These are phyloP conservation scores for Hortaea sp. DNA, from an alignment of 2,329 filamentous ascomycete species.

Conservation along the genomic window DNA sequence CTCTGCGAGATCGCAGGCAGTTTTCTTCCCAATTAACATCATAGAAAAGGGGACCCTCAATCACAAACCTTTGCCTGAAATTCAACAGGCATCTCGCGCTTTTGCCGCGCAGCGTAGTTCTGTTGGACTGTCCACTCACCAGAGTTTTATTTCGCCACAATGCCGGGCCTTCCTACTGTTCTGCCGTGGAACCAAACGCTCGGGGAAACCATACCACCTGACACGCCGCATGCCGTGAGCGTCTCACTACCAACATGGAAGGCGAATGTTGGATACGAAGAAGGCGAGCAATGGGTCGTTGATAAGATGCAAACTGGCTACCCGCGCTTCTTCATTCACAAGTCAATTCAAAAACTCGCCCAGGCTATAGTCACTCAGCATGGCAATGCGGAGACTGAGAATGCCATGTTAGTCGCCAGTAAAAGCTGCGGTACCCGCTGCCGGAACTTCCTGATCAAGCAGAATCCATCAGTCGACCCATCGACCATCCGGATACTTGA, in stretches of 20 bases:
- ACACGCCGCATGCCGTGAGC: slow-evolving; percentile 82
- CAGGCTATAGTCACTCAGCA: slow-evolving; percentile 55
- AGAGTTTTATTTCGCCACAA: not conserved
- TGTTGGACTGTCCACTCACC: not conserved
- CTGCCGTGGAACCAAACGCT: slow-evolving; percentile 26
- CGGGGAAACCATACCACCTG: slow-evolving; percentile 64
- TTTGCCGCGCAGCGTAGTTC: too few species aligned
- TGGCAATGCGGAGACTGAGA: slow-evolving; percentile 48
- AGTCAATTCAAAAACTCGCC: slow-evolving; percentile 65
- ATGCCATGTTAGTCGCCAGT: slow-evolving; percentile 78
- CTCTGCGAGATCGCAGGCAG: not conserved
- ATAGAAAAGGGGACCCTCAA: not conserved
- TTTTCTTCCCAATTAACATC: not conserved
- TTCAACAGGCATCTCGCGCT: too few species aligned
- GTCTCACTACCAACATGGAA: slow-evolving; percentile 92
- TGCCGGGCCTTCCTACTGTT: slow-evolving; percentile 10
- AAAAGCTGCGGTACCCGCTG: slow-evolving; percentile 60
- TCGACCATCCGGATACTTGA: slow-evolving; percentile 48
- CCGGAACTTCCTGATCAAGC: slow-evolving; percentile 57
- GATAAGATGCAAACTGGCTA: slow-evolving; percentile 82
- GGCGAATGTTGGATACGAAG: slow-evolving; percentile 85
- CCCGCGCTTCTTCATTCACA: slow-evolving; percentile 88
- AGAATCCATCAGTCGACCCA: slow-evolving; percentile 43
- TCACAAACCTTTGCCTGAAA: not conserved
- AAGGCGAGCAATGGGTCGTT: slow-evolving; percentile 80